Conservation (phyloP, 768 basidiomycete genomes). For the Jaapia argillacea region DNA sequence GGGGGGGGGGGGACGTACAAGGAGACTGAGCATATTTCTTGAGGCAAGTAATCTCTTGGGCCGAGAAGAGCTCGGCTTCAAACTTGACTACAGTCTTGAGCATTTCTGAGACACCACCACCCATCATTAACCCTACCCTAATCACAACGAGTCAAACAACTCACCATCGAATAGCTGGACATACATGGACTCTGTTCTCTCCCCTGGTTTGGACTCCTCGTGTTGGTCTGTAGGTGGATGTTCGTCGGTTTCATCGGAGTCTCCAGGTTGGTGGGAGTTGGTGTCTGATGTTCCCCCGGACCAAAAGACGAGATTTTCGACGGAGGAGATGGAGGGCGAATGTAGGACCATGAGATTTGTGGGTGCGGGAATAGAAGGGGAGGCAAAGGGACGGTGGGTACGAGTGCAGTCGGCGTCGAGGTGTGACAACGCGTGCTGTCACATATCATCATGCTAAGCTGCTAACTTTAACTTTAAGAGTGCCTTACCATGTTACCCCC, state of each 20-base stretch:
- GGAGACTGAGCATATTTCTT: conserved; percentile 30
- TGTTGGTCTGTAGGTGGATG: not conserved
- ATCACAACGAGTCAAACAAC: conserved; percentile 6
- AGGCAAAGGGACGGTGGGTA: no score
- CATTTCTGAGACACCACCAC: conserved; percentile 33
- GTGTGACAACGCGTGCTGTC: no score
- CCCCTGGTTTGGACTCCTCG: not conserved
- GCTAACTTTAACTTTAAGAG: no score
- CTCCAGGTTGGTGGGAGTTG: no score
- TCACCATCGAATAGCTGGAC: conserved; percentile 30
- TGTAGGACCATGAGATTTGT: conserved; percentile 6
- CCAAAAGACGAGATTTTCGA: conserved; percentile 9
- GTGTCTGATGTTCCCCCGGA: conserved; percentile 3
- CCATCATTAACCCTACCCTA: not conserved
- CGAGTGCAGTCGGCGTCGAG: no score
- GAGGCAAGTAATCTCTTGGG: conserved; percentile 36
- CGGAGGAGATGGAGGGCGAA: conserved; percentile 5
- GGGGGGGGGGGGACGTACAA: conserved; percentile 29
- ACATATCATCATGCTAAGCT: no score
- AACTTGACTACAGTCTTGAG: conserved; percentile 36
- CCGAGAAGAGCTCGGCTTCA: conserved; percentile 43
- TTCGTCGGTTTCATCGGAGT: not conserved
- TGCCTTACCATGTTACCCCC: no score
- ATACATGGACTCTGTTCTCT: conserved; percentile 26
- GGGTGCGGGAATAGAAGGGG: no score